These are phyloP conservation scores for Eucalyptus dawsonii DNA, from an alignment of 345 rosid species.

Conservation along the genomic window DNA sequence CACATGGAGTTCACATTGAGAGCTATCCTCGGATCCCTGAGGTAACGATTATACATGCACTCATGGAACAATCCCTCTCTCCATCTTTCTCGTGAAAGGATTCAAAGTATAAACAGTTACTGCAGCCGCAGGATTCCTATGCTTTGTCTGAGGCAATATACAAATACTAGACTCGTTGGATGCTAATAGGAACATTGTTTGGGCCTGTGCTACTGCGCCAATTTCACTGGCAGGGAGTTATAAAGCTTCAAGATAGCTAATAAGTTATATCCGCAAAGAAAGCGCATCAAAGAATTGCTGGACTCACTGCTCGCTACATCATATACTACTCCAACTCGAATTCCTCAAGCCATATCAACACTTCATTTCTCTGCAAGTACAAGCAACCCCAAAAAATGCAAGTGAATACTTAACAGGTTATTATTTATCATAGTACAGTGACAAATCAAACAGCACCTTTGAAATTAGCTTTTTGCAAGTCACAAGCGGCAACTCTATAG, in stretches of 20 bases:
- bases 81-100: neutral
- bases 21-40: neutral
- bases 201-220: neutral
- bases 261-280: neutral
- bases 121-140: neutral
- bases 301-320: neutral
- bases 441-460: neutral
- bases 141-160: neutral
- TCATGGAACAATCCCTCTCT: neutral
- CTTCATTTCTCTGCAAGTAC: neutral
- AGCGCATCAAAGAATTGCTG: neutral
- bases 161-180: neutral
- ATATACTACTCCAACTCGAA: neutral
- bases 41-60: neutral
- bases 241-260: neutral
- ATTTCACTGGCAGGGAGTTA: neutral
- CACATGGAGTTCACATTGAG: neutral
- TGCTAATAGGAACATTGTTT: neutral
- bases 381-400: neutral
- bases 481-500: neutral
- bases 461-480: neutral
- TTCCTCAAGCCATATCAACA: constrained; percentile 1
- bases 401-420: neutral
- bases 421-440: neutral
- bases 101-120: neutral